Base-by-base conservation (phyloP, 148 eudicot species). In the Vaccinium vitisidaea region DNA sequence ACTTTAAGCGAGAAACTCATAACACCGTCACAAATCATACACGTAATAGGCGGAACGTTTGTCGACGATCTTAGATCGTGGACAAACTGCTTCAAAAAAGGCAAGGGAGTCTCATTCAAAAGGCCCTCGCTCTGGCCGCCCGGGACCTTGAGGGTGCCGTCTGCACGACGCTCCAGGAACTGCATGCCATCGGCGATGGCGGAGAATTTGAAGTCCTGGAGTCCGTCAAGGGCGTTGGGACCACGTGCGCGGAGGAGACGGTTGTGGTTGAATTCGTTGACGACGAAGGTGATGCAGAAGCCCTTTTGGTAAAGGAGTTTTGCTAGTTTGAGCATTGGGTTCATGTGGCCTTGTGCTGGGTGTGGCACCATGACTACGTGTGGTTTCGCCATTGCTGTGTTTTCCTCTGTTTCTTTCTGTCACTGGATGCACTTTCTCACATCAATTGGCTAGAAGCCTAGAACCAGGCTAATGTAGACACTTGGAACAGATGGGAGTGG, bases 1-100 rank as follows among this genome's bases (percentile, higher is more conserved):
- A 88, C 92, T 6, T 86, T 88, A 19, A 84, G 50, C 9, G 88
- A 84, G 54, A 90, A 91, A 39, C 25, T 48, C 90, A 90, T 90
- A 59, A 25, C 74, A 0, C 80, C 84, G n/a, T 90, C 92, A 0
- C 87, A 50, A 11, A 91, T 84, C 1, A 90, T 80, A 39, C 90
- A 89, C n/a, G 83, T 84, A 27, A 91, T 90, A 0, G 53, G 89
- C 0, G 90, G 91, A 16, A 19, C 77, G 16, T 59, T 55, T 2
- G 32, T 18, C 0, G 61, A 74, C 6, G 69, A 75, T 71, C 67
- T 82, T 8, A 91, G 87, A 76, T 80, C 84, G 36, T 13, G 5
- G 25, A 92, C 30, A 16, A 92, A 89, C 9, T 86, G 86, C 79
- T 48, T 86, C 3, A 92, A 84, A 7, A 88, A 88, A 3, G 61